phyloP scores from a whole-genome alignment of 2,329 filamentous ascomycete genomes.

The Dactylellina cionopaga region DNA sequence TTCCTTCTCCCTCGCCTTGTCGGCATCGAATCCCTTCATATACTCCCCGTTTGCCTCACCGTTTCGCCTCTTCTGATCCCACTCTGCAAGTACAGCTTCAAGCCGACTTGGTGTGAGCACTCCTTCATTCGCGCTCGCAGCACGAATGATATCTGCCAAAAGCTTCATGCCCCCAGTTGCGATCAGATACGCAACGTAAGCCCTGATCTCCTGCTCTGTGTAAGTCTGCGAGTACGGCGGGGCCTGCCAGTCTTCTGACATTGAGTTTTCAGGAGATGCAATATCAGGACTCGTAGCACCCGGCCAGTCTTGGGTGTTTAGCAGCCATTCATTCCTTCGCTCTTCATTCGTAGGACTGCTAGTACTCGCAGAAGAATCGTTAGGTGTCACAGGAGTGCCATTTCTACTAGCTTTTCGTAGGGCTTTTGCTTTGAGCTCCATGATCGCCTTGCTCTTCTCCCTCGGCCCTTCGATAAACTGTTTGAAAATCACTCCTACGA shows the following conservation, averaged over 20 bases:
- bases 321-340: slow-evolving; percentile 27
- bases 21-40: slow-evolving; percentile 36
- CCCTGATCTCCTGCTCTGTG: slow-evolving; percentile 46
- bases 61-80: slow-evolving; percentile 25
- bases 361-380: slow-evolving; percentile 6
- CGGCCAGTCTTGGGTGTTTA: slow-evolving; percentile 37
- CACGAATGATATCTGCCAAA: slow-evolving; percentile 14
- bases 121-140: slow-evolving; percentile 17
- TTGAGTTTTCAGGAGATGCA: not conserved
- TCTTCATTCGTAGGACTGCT: slow-evolving; percentile 14
- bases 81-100: slow-evolving; percentile 15
- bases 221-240: slow-evolving; percentile 45
- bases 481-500: slow-evolving; percentile 45
- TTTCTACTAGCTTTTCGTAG: slow-evolving; percentile 46
- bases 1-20: slow-evolving; percentile 34
- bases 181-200: slow-evolving; percentile 39
- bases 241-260: slow-evolving; percentile 44
- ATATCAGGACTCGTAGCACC: slow-evolving; percentile 17
- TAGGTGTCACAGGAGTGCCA: slow-evolving; percentile 30
- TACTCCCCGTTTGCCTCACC: slow-evolving; percentile 21
- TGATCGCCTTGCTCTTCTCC: slow-evolving; percentile 50
- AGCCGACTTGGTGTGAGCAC: slow-evolving; percentile 26
- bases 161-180: slow-evolving; percentile 48
- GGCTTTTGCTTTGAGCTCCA: slow-evolving; percentile 49
- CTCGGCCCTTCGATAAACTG: slow-evolving; percentile 44